Evolutionary conservation across 768 basidiomycete species (phyloP).

Genomic region (Hygrophorus pudorinus): DNA sequence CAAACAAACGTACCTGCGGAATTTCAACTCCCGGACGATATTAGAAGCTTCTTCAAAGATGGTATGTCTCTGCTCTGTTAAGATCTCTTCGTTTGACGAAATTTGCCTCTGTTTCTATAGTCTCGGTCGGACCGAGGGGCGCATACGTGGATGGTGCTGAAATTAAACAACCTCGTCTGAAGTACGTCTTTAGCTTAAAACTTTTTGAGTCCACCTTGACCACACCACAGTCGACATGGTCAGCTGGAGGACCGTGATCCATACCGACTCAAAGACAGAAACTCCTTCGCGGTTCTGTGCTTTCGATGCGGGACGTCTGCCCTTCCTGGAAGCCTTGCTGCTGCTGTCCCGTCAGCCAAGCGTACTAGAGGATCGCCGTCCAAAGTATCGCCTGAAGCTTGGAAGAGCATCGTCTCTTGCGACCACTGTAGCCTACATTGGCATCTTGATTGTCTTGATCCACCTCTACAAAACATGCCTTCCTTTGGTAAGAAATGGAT

Average conservation of each 20-base stretch:
- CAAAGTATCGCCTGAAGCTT: constrained; percentile 39
- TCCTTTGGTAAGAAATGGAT: constrained; percentile 91
- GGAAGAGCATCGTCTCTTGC: constrained; percentile 80
- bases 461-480: constrained; percentile 81
- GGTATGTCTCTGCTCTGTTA: constrained; percentile 37
- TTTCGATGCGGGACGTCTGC: constrained; percentile 84
- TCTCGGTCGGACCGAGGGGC: constrained; percentile 69
- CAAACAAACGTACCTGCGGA: constrained; percentile 65
- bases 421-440: constrained; percentile 93
- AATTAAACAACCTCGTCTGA: constrained; percentile 65
- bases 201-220: constrained; percentile 9
- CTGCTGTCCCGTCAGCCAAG: constrained; percentile 43
- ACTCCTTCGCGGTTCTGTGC: constrained; percentile 77
- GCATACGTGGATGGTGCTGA: constrained; percentile 77
- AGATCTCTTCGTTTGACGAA: constrained; percentile 7
- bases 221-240: constrained; percentile 56
- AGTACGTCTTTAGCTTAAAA: constrained; percentile 42
- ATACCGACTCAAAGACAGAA: constrained; percentile 76
- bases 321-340: constrained; percentile 43
- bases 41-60: constrained; percentile 77
- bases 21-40: constrained; percentile 80
- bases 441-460: constrained; percentile 95
- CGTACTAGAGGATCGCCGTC: constrained; percentile 42
- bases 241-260: constrained; percentile 89
- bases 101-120: constrained; percentile 31